Evolutionary conservation across 805 yeast species (phyloP).

Genomic region (Candida koratica): DNA sequence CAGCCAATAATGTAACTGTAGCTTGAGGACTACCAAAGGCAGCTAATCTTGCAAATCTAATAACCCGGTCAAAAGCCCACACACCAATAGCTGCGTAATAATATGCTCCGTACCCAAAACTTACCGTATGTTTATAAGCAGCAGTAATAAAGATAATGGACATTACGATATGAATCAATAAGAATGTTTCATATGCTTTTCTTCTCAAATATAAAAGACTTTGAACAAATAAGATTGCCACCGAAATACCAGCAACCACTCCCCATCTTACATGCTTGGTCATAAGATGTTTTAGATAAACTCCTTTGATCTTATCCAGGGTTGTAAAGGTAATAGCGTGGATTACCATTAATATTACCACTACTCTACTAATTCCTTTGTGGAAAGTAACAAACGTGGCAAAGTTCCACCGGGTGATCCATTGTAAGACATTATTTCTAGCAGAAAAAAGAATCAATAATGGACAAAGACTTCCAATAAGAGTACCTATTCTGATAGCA

Average conservation of each 20-base stretch:
- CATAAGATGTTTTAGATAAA: conserved; percentile 14
- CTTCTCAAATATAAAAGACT: conserved; percentile 51
- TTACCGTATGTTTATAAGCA: conserved; percentile 51
- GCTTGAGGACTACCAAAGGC: conserved; percentile 34
- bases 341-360: conserved; percentile 37
- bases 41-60: conserved; percentile 29
- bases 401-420: conserved; percentile 51
- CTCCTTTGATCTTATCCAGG: conserved; percentile 11
- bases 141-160: conserved; percentile 46
- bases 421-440: conserved; percentile 63
- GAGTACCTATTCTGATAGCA: conserved; percentile 51
- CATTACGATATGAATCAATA: conserved; percentile 29
- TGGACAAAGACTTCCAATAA: conserved; percentile 53
- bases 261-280: conserved; percentile 27
- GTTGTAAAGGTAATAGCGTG: conserved; percentile 58
- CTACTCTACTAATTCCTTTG: conserved; percentile 51
- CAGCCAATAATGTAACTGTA: conserved; percentile 30
- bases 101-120: conserved; percentile 24
- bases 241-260: conserved; percentile 24
- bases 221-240: conserved; percentile 44
- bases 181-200: conserved; percentile 49
- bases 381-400: conserved; percentile 56
- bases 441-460: conserved; percentile 61
- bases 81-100: conserved; percentile 32
- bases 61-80: conserved; percentile 36